Evolutionary conservation across 108 stramenopile species (phyloP).

Genomic region (Skeletonema costatum): DNA sequence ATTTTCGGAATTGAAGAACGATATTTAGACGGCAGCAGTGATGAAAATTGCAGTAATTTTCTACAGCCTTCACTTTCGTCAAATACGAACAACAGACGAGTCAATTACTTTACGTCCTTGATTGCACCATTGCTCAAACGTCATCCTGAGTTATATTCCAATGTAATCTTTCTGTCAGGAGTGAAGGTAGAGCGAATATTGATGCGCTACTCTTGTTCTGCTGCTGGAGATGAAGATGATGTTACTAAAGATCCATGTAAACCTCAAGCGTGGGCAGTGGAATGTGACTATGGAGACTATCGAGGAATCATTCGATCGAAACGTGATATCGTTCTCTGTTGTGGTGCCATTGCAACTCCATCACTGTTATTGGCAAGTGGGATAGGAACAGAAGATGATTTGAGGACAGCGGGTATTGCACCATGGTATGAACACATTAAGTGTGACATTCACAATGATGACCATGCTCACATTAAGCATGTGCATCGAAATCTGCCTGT

Average conservation of each 20-base stretch:
- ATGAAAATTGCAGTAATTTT: background rate
- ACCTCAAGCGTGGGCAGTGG: slow-evolving; percentile 32
- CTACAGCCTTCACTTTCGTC: background rate
- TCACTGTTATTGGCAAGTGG: slow-evolving; percentile 66
- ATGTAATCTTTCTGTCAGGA: slow-evolving; percentile 47
- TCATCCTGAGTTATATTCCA: slow-evolving; percentile 41
- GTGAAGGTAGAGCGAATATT: slow-evolving; percentile 64
- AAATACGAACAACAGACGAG: slow-evolving; percentile 21
- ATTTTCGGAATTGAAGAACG: background rate
- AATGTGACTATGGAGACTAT: slow-evolving; percentile 13
- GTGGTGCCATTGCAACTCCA: slow-evolving; percentile 77
- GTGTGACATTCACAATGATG: background rate
- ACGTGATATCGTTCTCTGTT: slow-evolving; percentile 56
- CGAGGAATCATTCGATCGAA: slow-evolving; percentile 15
- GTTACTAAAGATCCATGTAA: background rate
- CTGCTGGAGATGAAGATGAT: background rate
- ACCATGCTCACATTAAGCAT: background rate
- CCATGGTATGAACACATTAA: slow-evolving; percentile 42
- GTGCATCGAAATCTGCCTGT: slow-evolving; percentile 31
- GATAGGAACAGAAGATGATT: slow-evolving; percentile 52
- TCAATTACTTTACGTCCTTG: slow-evolving; percentile 68
- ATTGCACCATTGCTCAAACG: slow-evolving; percentile 56
- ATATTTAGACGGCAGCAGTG: background rate
- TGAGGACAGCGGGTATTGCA: slow-evolving; percentile 33
- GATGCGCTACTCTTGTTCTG: slow-evolving; percentile 6